A percentile compares a stretch with the other conserved stretches of the same genome.
Evolutionary conservation across 1,284 basidiomycete species (phyloP).

Genomic region (Pseudozyma tsukubaensis): DNA sequence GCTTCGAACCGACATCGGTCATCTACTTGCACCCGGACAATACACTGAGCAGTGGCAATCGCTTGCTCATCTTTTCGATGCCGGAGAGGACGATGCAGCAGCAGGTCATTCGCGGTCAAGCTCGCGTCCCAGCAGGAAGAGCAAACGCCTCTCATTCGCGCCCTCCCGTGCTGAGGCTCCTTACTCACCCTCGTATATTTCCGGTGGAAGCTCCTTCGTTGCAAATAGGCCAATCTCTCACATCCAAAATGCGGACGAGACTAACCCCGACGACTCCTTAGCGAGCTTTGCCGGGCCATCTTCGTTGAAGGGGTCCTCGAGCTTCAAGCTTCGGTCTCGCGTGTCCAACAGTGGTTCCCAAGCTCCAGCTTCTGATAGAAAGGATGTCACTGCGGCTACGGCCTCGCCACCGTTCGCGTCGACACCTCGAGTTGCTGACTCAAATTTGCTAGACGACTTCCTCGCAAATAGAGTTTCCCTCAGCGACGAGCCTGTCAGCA

Average conservation of each 20-base stretch:
- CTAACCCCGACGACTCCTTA: constrained; percentile 35
- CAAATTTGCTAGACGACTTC: neutral
- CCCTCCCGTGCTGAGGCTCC: neutral
- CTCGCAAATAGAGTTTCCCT: constrained; percentile 26
- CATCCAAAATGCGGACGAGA: constrained; percentile 6
- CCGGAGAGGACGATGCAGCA: constrained; percentile 3
- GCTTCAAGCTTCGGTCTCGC: constrained; percentile 38
- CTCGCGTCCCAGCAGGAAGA: constrained; percentile 17
- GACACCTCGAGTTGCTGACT: neutral
- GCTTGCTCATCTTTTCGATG: constrained; percentile 55
- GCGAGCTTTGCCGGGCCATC: constrained; percentile 31
- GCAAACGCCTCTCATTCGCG: constrained; percentile 26
- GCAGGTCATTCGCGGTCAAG: constrained; percentile 11
- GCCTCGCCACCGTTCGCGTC: neutral
- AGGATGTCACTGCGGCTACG: neutral
- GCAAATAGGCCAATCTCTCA: constrained; percentile 5
- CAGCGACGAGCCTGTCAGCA: constrained; percentile 53
- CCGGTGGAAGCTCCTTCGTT: neutral
- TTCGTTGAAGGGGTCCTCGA: constrained; percentile 33
- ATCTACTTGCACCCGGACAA: constrained; percentile 40
- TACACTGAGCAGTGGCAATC: constrained; percentile 59
- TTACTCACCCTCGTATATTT: neutral
- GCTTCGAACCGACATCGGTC: constrained; percentile 33
- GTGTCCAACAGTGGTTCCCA: constrained; percentile 6
- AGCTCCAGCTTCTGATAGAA: neutral